Evolutionary conservation across 345 rosid genomes (phyloP), one percentile per base, ranked within the genome.

Genomic region (Viola odorata): DNA sequence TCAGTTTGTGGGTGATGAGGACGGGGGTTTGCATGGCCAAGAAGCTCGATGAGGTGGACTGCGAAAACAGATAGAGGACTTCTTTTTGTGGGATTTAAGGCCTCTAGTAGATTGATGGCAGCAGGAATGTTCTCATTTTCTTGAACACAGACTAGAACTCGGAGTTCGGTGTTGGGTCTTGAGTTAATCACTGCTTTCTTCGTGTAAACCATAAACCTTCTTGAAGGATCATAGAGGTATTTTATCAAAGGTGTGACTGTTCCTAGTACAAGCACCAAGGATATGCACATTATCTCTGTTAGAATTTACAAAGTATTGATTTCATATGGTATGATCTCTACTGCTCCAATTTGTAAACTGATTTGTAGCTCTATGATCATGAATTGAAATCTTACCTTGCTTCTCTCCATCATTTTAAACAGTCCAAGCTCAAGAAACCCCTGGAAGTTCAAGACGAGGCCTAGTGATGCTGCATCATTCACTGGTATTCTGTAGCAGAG

Each of bases 191-290:
- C 13, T 9, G 51, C 50, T 56, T 61, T 61, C 50, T 37, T 61
- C 15, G 11, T 23, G 47, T 42, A 55, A 63, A 60, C 67, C 3
- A 38, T 53, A 51, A 55, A 37, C 53, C 62, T 64, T 23, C 63
- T 73, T 12, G 57, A 64, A 60, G 73, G 64, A 64, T 74, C 64
- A 61, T 61, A 61, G 8, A 51, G 63, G 38, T 39, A 13, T 64
- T 45, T 61, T 17, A 69, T 44, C 12, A 57, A 32, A 37, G 67
- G 47, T 14, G 60, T 52, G 39, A 56, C 10, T 12, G 41, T 9
- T 5, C 59, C 66, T 8, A 14, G 16, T 48, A 63, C 38, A 47
- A 67, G 51, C 50, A 66, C 45, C 62, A 44, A 37, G 44, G 55
- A 55, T 44, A 53, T n/a, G 51, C 63, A 60, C 75, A 58, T 53